A percentile compares a stretch with the other conserved stretches of the same genome.
Conservation (phyloP, 176 grass and related monocot species). For the Cocos nucifera region DNA sequence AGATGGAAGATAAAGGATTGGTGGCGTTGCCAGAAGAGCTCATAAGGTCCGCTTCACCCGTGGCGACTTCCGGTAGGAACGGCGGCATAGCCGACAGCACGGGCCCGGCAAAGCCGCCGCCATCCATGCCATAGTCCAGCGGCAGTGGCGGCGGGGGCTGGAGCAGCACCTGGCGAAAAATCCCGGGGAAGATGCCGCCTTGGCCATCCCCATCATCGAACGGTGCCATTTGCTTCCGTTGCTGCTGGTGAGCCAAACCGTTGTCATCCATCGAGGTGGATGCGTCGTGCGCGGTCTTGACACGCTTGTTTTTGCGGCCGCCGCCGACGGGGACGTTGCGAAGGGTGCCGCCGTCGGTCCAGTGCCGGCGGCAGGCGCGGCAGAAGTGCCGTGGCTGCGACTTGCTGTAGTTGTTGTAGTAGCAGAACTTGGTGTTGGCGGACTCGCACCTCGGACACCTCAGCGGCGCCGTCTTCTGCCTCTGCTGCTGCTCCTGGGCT, state of each 20-base stretch:
- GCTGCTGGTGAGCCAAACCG: constrained; percentile 22
- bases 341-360: constrained; percentile 78
- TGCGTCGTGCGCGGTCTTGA: constrained; percentile 15
- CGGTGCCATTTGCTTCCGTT: not conserved
- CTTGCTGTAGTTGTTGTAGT: constrained; percentile 98
- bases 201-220: not conserved
- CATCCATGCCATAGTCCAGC: too few species aligned
- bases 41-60: not conserved
- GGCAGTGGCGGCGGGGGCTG: not conserved
- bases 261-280: not conserved
- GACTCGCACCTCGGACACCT: constrained; percentile 72
- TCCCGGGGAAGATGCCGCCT: not conserved
- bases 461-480: constrained; percentile 18
- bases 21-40: not conserved
- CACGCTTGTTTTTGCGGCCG: constrained; percentile 43
- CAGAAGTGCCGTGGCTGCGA: constrained; percentile 88
- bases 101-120: too few species aligned
- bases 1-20: not conserved
- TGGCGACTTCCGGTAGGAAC: not conserved
- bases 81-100: too few species aligned
- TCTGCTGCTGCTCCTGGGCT: not conserved
- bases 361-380: constrained; percentile 77
- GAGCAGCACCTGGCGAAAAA: not conserved
- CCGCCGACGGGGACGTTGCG: constrained; percentile 82
- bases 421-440: constrained; percentile 95